A percentile compares a stretch with the other conserved stretches of the same genome.
These are phyloP conservation scores for Neurospora sp. DNA, from an alignment of 495 filamentous ascomycete species.

Conservation along the genomic window DNA sequence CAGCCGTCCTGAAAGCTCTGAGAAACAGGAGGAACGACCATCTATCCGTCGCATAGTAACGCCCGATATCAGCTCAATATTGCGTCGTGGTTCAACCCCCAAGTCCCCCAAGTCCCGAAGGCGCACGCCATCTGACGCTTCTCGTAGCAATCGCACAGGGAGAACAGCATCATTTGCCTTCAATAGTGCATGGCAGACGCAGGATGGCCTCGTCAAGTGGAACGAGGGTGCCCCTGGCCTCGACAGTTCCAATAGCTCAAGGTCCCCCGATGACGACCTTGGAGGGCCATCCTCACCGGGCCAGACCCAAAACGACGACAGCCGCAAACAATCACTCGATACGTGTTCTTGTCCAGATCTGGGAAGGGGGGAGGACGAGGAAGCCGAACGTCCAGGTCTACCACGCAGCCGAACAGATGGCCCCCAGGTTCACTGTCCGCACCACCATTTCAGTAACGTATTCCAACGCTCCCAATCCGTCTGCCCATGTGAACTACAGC, in stretches of 20 bases:
- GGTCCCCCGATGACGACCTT: not conserved
- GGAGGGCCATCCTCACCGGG: not conserved
- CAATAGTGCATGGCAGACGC: not conserved
- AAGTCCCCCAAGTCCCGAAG: not conserved
- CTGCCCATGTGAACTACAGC: not conserved
- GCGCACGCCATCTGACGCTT: not conserved
- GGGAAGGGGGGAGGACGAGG: not conserved
- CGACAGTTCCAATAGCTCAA: not conserved
- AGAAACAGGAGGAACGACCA: not conserved
- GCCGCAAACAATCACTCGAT: slow-evolving; percentile 3
- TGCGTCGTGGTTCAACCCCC: not conserved
- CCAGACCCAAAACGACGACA: not conserved
- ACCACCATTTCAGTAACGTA: not conserved
- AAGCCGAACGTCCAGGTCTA: not conserved
- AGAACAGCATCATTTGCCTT: not conserved
- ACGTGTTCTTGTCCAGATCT: slow-evolving; percentile 8
- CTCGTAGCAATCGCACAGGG: not conserved
- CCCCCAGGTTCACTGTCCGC: not conserved
- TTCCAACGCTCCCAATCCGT: slow-evolving; percentile 11
- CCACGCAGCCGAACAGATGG: not conserved
- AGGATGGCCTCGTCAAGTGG: not conserved
- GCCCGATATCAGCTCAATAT: not conserved
- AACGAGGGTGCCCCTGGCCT: not conserved
- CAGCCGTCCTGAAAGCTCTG: not conserved
- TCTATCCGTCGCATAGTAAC: not conserved